These are phyloP conservation scores for Populus pruinosa DNA, from an alignment of 345 rosid species.

Conservation along the genomic window DNA sequence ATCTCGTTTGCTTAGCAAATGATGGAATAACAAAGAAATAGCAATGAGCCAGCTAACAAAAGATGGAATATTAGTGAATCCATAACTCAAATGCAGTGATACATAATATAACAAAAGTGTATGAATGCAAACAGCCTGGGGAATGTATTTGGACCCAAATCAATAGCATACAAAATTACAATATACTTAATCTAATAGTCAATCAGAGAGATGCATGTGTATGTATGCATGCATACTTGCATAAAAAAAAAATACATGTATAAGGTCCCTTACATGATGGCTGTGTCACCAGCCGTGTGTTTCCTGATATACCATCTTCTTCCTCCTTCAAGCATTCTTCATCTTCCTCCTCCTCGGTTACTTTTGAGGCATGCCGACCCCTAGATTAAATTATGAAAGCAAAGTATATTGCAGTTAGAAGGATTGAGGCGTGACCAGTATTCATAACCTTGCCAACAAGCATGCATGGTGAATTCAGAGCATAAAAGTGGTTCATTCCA, in stretches of 20 bases:
- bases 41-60: not conserved
- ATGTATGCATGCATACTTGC: too few species aligned
- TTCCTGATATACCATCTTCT: conserved; percentile 82
- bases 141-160: not conserved
- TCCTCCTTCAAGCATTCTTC: conserved; percentile 96
- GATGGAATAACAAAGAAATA: not conserved
- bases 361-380: conserved; percentile 96
- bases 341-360: conserved; percentile 99
- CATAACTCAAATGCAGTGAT: not conserved
- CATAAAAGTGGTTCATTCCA: not conserved
- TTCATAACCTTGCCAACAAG: not conserved
- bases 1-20: not conserved
- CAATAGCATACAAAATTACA: not conserved
- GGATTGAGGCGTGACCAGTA: not conserved
- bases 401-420: not conserved
- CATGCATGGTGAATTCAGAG: not conserved
- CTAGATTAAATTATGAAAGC: conserved; percentile 32
- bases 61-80: not conserved
- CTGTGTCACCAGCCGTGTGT: conserved; percentile 82
- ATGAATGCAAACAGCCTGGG: not conserved
- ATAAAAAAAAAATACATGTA: not conserved
- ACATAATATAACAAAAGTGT: too few species aligned
- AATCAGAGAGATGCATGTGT: not conserved
- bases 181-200: not conserved
- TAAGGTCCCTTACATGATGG: conserved; percentile 71